Base-by-base conservation (phyloP, 2,329 filamentous ascomycete species). In the Aspergillus terreus region DNA sequence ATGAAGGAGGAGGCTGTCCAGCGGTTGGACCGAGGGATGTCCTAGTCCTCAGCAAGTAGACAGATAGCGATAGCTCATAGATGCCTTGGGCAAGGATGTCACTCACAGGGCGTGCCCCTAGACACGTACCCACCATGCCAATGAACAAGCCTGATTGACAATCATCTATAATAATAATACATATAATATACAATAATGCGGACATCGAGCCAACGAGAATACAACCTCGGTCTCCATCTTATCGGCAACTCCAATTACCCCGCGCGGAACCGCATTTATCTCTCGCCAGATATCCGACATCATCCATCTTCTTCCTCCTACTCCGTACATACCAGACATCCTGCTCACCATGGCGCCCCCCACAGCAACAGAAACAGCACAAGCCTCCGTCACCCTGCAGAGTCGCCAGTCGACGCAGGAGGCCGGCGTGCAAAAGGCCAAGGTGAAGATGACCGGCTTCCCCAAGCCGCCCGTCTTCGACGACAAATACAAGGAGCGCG, bases 401-500 rank as follows among this genome's bases (percentile, higher is more conserved):
- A 23, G 23, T 23, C 58, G 55, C 27, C 54, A 60, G 25, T 61
- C 58, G 6, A 54, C 59, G 30, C 63, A 67, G 36, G 56, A 61
- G 5, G 53, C 58, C 4, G 57, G 56, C 15, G 59, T 58, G 6
- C 52, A 63, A 42, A 59, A 61, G 10, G 57, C 66, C 23, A 68
- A 65, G 42, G 55, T 67, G n/a, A 69, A 68, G 50, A 64, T 66
- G 50, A 42, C 40, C 15, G 30, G 50, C 6, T 63, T 71, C 50
- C 69, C 69, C 2, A 55, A 52, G 5, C 63, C 67, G 17, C 73
- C 71, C 1, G 66, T 63, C 3, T 76, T 76, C 47, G 63, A 68
- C 4, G 65, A 75, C 57, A 75, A 74, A 47, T 55, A 69, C 15
- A 62, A 78, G 40, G 76, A 82, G 55, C 73, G 79, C 21, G 72